Evolutionary conservation across 345 rosid genomes (phyloP), one percentile per base, ranked within the genome.

Genomic region (Eucalyptus leucophloia): DNA sequence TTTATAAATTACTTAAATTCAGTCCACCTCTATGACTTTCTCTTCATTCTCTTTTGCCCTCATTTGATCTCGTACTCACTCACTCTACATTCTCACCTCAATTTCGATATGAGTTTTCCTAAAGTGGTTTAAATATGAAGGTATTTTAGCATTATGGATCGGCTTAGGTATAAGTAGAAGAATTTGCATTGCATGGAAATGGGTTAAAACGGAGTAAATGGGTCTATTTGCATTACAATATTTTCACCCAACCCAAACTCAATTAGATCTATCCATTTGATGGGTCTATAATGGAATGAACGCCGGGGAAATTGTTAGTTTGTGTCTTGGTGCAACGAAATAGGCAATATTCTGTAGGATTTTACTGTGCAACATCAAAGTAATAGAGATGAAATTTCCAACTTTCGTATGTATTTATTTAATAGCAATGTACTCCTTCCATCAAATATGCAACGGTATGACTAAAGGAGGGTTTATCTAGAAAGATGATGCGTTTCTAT

Each of bases 281-380:
- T 26, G n/a, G n/a, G 65, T 58, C 65, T 58, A 58, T 26, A 10
- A 58, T 0, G 2, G 65, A 58, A 9, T 0, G 1, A 5, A 5
- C 6, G 1, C 23, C 4, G 0, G 9, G 9, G 23, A 26, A 58
- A 58, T 58, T 26, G 7, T 58, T 58, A 58, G 65, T 58, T 58
- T 58, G n/a, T 4, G n/a, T 11, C 28, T 58, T 58, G n/a, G 3
- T 26, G 65, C 30, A 51, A 51, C 9, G 56, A 51, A 18, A 18
- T 51, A 51, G 1, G 9, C 23, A 18, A 51, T 51, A 51, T 7
- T 51, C 0, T 51, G 23, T 51, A 18, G 0, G 9, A 7, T 18
- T 51, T 51, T 23, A 51, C 23, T 7, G 56, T 3, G 0, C 56
- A 51, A 51, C 56, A 18, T 51, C 56, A 51, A 51, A 53, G 24